Evolutionary conservation across 305 asterid genomes (phyloP).

Genomic region (Fraxinus sp.): DNA sequence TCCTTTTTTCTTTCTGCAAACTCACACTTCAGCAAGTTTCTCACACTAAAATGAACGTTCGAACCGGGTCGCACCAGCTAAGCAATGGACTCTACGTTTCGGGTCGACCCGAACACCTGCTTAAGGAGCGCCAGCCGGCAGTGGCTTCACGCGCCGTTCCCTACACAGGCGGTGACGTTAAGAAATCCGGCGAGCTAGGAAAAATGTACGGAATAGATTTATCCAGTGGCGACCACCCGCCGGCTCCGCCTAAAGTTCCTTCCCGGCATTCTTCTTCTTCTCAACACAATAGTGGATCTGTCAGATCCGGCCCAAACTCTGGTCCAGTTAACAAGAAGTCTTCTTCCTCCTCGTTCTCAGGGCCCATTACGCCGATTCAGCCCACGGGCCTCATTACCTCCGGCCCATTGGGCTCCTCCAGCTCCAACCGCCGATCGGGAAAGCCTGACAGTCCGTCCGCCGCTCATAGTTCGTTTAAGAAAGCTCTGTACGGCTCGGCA

Average conservation of each 20-base stretch:
- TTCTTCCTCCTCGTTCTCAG: constrained; percentile 45
- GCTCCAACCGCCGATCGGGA: constrained; percentile 31
- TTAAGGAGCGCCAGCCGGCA: constrained; percentile 61
- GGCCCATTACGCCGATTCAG: constrained; percentile 51
- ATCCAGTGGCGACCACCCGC: constrained; percentile 36
- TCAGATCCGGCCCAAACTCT: constrained; percentile 68
- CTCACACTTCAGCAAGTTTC: constrained; percentile 4
- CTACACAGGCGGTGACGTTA: constrained; percentile 92
- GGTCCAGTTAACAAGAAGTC: constrained; percentile 25
- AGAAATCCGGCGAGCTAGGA: constrained; percentile 89
- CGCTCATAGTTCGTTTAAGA: constrained; percentile 22
- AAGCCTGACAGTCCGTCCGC: constrained; percentile 28
- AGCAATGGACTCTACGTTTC: constrained; percentile 85
- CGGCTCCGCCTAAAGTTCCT: constrained; percentile 46
- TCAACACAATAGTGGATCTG: constrained; percentile 61
- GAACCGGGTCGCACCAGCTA: constrained; percentile 87
- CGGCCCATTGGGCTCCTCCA: constrained; percentile 27
- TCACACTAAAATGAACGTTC: constrained; percentile 42
- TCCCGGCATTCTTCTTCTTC: constrained; percentile 54
- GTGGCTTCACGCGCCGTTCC: constrained; percentile 75
- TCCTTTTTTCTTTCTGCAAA: constrained; percentile 1
- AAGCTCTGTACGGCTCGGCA: constrained; percentile 58
- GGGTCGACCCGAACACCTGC: constrained; percentile 80
- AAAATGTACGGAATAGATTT: constrained; percentile 82
- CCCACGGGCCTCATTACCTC: constrained; percentile 50